Base-by-base conservation (phyloP, 139 green algal species). In the Micractinium conductrix region DNA sequence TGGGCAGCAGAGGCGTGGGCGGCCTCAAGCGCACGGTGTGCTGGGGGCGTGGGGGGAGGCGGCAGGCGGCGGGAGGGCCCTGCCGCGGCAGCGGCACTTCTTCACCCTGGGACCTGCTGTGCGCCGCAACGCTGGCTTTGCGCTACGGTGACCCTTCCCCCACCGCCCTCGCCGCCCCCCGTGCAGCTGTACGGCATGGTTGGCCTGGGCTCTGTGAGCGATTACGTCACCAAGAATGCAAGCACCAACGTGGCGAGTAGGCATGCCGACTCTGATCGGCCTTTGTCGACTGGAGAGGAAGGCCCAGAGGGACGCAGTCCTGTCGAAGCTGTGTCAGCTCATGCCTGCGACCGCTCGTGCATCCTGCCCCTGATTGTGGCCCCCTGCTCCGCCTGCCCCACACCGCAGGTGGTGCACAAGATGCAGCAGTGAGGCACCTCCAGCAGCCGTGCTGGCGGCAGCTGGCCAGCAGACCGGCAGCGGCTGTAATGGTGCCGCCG, bases 131-230 rank as follows among this genome's bases (percentile, higher is more conserved):
- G 48, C 48, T 58, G 48, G 12, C 48, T 58, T 10, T 58, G 48
- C 48, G 48, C 12, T 58, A 14, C 48, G 10, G 12, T 58, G 10
- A 24, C 30, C n/a, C 63, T 37, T 30, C 28, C n/a, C 63, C 10
- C 17, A 10, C 21, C 14, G 55, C 9, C 55, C 55, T 63, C 28
- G 3, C 63, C 3, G 30, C 63, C 4, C n/a, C 10, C 73, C 65
- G 55, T 87, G 38, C 69, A 80, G 71, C 72, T 63, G 24, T 60
- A 92, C n/a, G n/a, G n/a, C n/a, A n/a, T n/a, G 33, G 84, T 93
- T 21, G 90, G 90, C 19, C 82, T 93, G 30, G 90, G 90, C 45
- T 85, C 60, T 55, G 89, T 93, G 37, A 89, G 80, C 45, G 85
- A 90, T 33, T 91, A 86, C 24, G 81, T 88, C 3, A 78, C 85